A percentile compares a stretch with the other conserved stretches of the same genome.
Conservation (phyloP, 768 basidiomycete genomes). For the Boletus tylopilopsis region DNA sequence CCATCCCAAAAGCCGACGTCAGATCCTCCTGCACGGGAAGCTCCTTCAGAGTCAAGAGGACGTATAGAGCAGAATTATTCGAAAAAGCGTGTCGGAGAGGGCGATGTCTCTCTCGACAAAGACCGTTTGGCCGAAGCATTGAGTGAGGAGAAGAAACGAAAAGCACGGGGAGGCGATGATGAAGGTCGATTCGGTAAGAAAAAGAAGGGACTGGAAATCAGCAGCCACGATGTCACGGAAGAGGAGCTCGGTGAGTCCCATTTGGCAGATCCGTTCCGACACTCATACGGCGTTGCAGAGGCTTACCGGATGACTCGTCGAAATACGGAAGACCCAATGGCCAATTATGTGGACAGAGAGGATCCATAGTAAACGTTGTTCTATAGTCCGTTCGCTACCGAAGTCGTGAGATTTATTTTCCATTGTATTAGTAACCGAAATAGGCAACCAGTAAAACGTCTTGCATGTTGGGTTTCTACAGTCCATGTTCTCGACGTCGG, state of each 20-base stretch:
- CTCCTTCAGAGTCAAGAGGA: slow-evolving; percentile 28
- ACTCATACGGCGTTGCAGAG: slow-evolving; percentile 47
- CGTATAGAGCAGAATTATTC: slow-evolving; percentile 68
- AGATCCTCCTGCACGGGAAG: slow-evolving; percentile 30
- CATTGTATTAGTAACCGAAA: slow-evolving; percentile 19
- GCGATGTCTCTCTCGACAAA: slow-evolving; percentile 72
- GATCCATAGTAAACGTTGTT: slow-evolving; percentile 13
- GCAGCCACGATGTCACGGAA: slow-evolving; percentile 81
- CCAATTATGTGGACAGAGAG: slow-evolving; percentile 75
- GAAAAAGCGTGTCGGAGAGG: slow-evolving; percentile 79
- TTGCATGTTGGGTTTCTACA: slow-evolving; percentile 19
- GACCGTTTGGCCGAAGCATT: slow-evolving; percentile 66
- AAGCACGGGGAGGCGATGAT: slow-evolving; percentile 52
- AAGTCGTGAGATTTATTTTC: slow-evolving; percentile 4
- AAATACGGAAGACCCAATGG: slow-evolving; percentile 86
- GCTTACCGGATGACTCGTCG: slow-evolving; percentile 81
- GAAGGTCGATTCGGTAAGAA: slow-evolving; percentile 56
- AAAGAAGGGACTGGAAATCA: slow-evolving; percentile 46
- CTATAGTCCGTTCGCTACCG: background rate
- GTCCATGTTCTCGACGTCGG: slow-evolving; percentile 51
- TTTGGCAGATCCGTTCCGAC: slow-evolving; percentile 7
- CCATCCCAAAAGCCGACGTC: slow-evolving; percentile 31
- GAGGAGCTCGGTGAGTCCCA: slow-evolving; percentile 69
- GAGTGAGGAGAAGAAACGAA: slow-evolving; percentile 78
- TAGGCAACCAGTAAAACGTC: slow-evolving; percentile 15